phyloP scores from a whole-genome alignment of 163 green algal species.

The Prototheca wickerhamii region DNA sequence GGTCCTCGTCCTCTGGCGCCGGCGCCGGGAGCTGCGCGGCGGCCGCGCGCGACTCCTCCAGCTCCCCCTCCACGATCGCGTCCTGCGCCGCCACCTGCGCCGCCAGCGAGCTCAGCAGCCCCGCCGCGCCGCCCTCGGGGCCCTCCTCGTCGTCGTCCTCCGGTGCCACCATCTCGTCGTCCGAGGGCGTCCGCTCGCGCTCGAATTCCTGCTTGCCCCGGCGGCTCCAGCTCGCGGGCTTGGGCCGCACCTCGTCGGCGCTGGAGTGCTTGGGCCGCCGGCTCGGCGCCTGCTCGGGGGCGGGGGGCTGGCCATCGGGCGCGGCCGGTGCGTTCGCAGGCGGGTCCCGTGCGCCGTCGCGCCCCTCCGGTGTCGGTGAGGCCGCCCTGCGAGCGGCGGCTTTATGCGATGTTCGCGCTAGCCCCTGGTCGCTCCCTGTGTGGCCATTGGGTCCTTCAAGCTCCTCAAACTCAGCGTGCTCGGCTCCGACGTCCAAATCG shows the following conservation, averaged over 20 bases:
- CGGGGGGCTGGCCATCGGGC: no score
- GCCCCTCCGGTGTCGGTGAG: no score
- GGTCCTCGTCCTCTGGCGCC: not conserved
- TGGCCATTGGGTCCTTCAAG: not conserved
- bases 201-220: no score
- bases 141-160: conserved; percentile 3
- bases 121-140: not conserved
- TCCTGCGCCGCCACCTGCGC: not conserved
- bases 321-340: no score
- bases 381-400: no score
- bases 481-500: not conserved
- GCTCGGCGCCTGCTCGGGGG: no score
- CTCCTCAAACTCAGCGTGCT: not conserved
- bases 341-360: no score
- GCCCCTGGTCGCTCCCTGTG: no score
- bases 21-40: not conserved
- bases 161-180: conserved; percentile 9
- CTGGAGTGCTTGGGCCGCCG: no score
- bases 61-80: not conserved
- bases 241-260: no score
- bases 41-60: not conserved
- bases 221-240: no score
- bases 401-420: no score
- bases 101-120: not conserved
- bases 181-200: conserved; percentile 16